Conservation (phyloP, 108 stramenopile species). For the Nitzschia putrida region DNA sequence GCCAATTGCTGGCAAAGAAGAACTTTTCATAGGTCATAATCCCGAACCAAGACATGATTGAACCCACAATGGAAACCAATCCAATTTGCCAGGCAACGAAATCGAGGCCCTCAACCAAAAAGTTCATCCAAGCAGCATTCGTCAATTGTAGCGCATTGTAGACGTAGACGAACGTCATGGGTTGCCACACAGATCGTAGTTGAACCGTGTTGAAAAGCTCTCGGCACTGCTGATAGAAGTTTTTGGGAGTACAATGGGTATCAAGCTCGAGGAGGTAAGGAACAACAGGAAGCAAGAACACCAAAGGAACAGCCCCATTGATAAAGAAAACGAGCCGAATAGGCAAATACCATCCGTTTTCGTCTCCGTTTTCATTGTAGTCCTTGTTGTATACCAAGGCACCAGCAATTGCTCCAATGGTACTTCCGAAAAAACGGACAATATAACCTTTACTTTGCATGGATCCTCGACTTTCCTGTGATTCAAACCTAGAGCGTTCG, state of each 20-base stretch:
- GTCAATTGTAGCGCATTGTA: conserved; percentile 74
- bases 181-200: conserved; percentile 70
- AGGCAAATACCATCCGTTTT: conserved; percentile 60
- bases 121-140: conserved; percentile 74
- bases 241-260: conserved; percentile 27
- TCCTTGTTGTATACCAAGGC: conserved; percentile 48
- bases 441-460: conserved; percentile 64
- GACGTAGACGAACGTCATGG: conserved; percentile 74
- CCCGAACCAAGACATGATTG: conserved; percentile 60
- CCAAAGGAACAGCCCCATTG: conserved; percentile 53
- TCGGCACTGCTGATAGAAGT: conserved; percentile 31
- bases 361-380: conserved; percentile 11
- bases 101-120: conserved; percentile 51
- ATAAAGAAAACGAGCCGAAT: conserved; percentile 46
- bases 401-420: conserved; percentile 41
- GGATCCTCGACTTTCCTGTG: conserved; percentile 50
- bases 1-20: conserved; percentile 70
- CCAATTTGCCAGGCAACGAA: conserved; percentile 65
- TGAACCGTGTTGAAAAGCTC: conserved; percentile 65
- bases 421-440: conserved; percentile 54
- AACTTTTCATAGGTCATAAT: conserved; percentile 70
- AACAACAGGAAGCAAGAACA: conserved; percentile 49
- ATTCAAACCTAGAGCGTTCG: conserved; percentile 56
- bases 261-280: conserved; percentile 39
- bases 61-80: conserved; percentile 51